A percentile compares a stretch with the other conserved stretches of the same genome.
Conservation (phyloP, 108 stramenopile genomes). For the Cyclotella choctawhatcheeana region DNA sequence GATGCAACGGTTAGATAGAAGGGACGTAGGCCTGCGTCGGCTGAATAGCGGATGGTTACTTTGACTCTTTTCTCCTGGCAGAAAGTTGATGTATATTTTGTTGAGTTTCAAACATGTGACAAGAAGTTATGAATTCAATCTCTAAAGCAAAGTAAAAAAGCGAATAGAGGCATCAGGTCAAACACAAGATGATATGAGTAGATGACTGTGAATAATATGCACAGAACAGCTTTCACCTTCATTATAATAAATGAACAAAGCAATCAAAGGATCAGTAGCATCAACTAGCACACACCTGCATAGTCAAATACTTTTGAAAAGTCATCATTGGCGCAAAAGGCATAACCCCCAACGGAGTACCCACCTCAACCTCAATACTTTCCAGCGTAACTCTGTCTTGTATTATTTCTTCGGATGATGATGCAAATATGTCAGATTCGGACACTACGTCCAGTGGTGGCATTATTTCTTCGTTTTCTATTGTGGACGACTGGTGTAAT, state of each 20-base stretch:
- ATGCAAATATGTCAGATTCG: background rate
- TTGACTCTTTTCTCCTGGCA: constrained; percentile 68
- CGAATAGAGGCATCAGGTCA: background rate
- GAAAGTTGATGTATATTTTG: background rate
- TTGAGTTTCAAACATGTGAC: background rate
- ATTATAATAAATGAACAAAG: too few species aligned
- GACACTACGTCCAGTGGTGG: constrained; percentile 2
- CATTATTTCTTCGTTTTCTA: constrained; percentile 3
- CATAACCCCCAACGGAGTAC: constrained; percentile 6
- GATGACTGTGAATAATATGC: background rate
- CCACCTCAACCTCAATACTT: constrained; percentile 1
- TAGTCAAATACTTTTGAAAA: constrained; percentile 68
- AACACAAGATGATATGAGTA: background rate
- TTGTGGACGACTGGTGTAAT: background rate
- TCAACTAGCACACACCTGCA: constrained; percentile 59
- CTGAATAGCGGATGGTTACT: constrained; percentile 77
- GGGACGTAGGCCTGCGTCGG: constrained; percentile 63
- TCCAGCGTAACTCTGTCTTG: background rate
- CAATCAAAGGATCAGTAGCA: background rate
- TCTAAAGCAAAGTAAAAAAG: background rate
- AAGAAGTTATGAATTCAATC: background rate
- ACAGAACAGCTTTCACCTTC: background rate
- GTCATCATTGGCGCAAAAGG: constrained; percentile 56
- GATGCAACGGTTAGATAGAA: constrained; percentile 84
- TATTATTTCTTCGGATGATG: background rate